phyloP scores from a whole-genome alignment of 1,284 basidiomycete species.

The Ustanciosporium gigantosporum region DNA sequence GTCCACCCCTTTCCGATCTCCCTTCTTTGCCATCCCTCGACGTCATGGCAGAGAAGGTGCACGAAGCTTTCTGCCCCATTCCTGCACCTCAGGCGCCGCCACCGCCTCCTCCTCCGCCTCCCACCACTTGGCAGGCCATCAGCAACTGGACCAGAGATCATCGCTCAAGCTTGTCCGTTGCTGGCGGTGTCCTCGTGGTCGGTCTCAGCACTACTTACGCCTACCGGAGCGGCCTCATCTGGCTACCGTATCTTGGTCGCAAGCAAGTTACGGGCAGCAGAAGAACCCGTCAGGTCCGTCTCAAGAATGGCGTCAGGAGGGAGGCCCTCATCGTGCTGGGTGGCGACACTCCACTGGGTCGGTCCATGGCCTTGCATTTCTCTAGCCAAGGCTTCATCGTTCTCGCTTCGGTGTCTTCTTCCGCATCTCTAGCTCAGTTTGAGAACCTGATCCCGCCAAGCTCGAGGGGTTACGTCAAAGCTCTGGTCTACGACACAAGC shows the following conservation, averaged over 20 bases:
- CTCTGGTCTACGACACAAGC: slow-evolving; percentile 35
- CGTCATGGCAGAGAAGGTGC: slow-evolving; percentile 20
- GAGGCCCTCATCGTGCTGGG: slow-evolving; percentile 56
- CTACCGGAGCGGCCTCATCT: slow-evolving; percentile 20
- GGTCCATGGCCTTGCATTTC: slow-evolving; percentile 44
- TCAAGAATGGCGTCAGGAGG: slow-evolving; percentile 40
- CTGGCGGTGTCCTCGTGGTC: slow-evolving; percentile 23
- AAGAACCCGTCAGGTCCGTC: slow-evolving; percentile 19
- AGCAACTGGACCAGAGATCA: slow-evolving; percentile 19
- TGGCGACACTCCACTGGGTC: slow-evolving; percentile 57
- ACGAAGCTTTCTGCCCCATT: slow-evolving; percentile 19
- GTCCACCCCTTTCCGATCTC: slow-evolving; percentile 27
- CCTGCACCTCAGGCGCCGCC: slow-evolving; percentile 7
- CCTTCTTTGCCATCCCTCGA: slow-evolving; percentile 39
- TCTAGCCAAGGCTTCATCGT: slow-evolving; percentile 53
- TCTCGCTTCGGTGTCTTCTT: slow-evolving; percentile 46
- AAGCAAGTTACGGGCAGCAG: slow-evolving; percentile 15
- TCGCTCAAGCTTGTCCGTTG: slow-evolving; percentile 9
- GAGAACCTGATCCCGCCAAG: slow-evolving; percentile 48
- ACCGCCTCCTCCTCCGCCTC: slow-evolving; percentile 39
- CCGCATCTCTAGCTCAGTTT: slow-evolving; percentile 38
- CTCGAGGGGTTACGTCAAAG: slow-evolving; percentile 55
- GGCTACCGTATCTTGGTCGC: slow-evolving; percentile 30
- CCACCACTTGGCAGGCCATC: slow-evolving; percentile 10
- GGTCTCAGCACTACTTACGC: slow-evolving; percentile 32